Base-by-base conservation (phyloP, 1,284 basidiomycete genomes). In the Gymnopus androsaceus region DNA sequence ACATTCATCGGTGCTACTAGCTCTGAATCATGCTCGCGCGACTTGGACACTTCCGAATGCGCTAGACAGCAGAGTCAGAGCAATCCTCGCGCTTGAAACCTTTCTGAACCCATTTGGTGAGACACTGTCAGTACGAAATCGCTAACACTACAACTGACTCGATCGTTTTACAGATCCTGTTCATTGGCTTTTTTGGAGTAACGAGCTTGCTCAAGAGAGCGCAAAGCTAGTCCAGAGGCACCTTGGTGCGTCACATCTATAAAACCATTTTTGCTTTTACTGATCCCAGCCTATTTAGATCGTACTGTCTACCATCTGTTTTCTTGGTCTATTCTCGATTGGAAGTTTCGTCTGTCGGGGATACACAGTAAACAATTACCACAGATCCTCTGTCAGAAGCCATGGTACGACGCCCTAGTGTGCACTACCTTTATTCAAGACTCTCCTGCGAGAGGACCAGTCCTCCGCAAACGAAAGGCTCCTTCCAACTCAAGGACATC, bases 141-240 rank as follows among this genome's bases (percentile, higher is more conserved):
- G 6, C 31, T 14, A 33, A 7, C 31, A 7, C 14, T 33, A 7
- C 6, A 33, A 6, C 14, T 14, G 31, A 7, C 31, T 33, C 14
- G 14, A 33, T 33, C 6, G 6, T 33, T 33, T 33, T 33, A 7
- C 31, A 33, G 17, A 77, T 63, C 70, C 71, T 9, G 72, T 70
- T 6, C 77, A 79, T 61, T 76, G 75, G 76, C 63, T 79, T 49
- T 77, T 81, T 62, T 81, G 79, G 79, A 68, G 67, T 51, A 67
- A 69, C 53, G 68, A 69, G 33, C 69, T 66, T 54, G 73, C 72
- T 61, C 57, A 62, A 46, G 59, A 66, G 48, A 76, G 73, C 9
- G 75, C 73, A 19, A 67, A 66, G 33, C 61, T 71, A 30, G 74
- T 80, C 37, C 73, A 74, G 59, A 70, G 69, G 49, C 71, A 78